Conservation (phyloP, 177 flowering plant genomes). For the Vitis hybrid region DNA sequence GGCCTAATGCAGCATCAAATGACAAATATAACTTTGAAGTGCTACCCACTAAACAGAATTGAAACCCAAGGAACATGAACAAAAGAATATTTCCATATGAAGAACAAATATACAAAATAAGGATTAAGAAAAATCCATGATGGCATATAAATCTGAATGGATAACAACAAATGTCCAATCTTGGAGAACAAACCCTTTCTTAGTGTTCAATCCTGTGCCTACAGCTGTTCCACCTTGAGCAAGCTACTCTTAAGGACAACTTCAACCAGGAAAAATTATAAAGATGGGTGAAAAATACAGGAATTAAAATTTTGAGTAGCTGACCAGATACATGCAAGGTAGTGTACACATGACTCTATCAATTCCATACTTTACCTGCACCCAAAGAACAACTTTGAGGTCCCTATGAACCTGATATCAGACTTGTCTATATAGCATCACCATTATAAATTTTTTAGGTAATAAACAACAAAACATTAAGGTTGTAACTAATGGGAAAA, state of each 20-base stretch:
- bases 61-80: no score
- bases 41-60: no score
- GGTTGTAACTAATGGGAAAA: neutral
- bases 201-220: no score
- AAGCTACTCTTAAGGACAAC: conserved; percentile 55
- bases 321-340: conserved; percentile 95
- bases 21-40: no score
- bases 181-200: no score
- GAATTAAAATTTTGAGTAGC: neutral
- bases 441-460: no score
- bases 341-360: conserved; percentile 65
- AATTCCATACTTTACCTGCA: conserved; percentile 86
- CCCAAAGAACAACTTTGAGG: neutral
- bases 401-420: neutral
- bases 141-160: no score
- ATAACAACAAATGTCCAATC: no score
- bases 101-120: no score
- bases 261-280: conserved; percentile 17
- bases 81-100: no score
- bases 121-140: no score
- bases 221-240: conserved; percentile 98
- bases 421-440: neutral
- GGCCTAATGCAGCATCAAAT: no score
- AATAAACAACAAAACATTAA: neutral
- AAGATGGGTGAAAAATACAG: neutral